These are phyloP conservation scores for Euphorbia corollata DNA, from an alignment of 441 rosid species.

Conservation along the genomic window DNA sequence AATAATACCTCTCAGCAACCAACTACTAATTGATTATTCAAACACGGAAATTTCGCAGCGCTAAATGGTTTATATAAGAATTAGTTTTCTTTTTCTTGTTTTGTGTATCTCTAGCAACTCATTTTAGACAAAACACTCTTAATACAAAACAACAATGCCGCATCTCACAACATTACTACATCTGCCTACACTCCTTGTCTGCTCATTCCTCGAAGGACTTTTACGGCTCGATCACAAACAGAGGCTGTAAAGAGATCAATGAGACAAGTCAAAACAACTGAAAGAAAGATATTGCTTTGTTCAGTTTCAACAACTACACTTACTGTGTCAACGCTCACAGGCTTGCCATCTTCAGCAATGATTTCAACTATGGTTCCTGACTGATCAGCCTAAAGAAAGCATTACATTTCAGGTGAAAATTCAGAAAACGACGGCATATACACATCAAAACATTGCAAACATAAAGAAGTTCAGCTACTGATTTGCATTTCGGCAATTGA, in stretches of 20 bases:
- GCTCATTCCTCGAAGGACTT: not conserved
- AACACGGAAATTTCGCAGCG: not conserved
- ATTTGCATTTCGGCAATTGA: not conserved
- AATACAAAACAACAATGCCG: constrained; percentile 22
- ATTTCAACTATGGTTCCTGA: constrained; percentile 66
- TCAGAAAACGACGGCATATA: constrained; percentile 3
- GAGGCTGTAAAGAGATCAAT: constrained; percentile 37
- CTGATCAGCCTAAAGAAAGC: constrained; percentile 50
- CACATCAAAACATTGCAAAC: not conserved
- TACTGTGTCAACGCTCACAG: constrained; percentile 60
- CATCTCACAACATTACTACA: constrained; percentile 18
- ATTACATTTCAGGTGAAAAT: not conserved
- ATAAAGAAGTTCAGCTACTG: not conserved
- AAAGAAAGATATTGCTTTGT: not conserved
- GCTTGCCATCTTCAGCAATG: constrained; percentile 59
- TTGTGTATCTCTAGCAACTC: constrained; percentile 18
- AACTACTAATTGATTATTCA: not conserved
- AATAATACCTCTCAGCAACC: not conserved
- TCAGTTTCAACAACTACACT: constrained; percentile 18
- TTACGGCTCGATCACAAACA: constrained; percentile 60
- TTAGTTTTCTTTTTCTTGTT: not conserved
- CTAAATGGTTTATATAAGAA: not conserved
- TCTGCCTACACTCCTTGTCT: constrained; percentile 6
- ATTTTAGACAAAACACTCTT: constrained; percentile 10
- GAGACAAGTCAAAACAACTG: not conserved